Conservation (phyloP, 2,329 filamentous ascomycete species). For the Ophioceras dolichostomum region DNA sequence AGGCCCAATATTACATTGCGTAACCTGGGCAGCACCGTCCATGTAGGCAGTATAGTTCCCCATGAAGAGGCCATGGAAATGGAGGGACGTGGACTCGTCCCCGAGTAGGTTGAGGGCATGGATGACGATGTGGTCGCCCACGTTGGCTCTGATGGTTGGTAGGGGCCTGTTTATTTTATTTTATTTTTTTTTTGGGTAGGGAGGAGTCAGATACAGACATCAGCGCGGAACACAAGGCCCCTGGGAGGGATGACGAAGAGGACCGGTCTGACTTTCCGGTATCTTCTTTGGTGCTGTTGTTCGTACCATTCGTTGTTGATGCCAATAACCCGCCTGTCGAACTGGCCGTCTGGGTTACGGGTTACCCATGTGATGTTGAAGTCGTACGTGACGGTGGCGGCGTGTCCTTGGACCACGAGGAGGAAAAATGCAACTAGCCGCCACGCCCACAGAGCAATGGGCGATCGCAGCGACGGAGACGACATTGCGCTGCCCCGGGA, state of each 20-base stretch:
- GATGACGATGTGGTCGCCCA: constrained; percentile 49
- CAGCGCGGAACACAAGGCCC: too few relatives aligned
- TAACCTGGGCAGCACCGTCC: constrained; percentile 56
- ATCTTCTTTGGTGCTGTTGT: too few relatives aligned
- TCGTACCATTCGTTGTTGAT: constrained; percentile 69
- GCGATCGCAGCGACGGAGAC: too few relatives aligned
- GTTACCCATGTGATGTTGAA: constrained; percentile 62
- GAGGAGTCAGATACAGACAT: too few relatives aligned
- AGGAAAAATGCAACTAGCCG: too few relatives aligned
- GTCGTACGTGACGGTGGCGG: constrained; percentile 39
- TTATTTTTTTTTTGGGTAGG: too few relatives aligned
- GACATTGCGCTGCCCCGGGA: too few relatives aligned
- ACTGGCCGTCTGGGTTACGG: constrained; percentile 57
- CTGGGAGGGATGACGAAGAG: too few relatives aligned
- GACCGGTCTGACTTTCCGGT: too few relatives aligned
- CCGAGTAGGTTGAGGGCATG: constrained; percentile 46
- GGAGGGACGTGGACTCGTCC: constrained; percentile 50
- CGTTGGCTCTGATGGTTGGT: constrained; percentile 48
- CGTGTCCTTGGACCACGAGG: neutral
- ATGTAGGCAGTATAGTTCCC: constrained; percentile 53
- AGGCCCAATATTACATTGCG: constrained; percentile 54
- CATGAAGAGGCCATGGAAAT: constrained; percentile 62
- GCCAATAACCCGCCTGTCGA: constrained; percentile 53
- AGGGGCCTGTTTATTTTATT: too few relatives aligned
- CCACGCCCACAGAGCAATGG: too few relatives aligned